Percentiles rank a stretch among this genome's conserved stretches.
Conservation (phyloP, 2,329 filamentous ascomycete genomes). For the Paradendryphiella salina region DNA sequence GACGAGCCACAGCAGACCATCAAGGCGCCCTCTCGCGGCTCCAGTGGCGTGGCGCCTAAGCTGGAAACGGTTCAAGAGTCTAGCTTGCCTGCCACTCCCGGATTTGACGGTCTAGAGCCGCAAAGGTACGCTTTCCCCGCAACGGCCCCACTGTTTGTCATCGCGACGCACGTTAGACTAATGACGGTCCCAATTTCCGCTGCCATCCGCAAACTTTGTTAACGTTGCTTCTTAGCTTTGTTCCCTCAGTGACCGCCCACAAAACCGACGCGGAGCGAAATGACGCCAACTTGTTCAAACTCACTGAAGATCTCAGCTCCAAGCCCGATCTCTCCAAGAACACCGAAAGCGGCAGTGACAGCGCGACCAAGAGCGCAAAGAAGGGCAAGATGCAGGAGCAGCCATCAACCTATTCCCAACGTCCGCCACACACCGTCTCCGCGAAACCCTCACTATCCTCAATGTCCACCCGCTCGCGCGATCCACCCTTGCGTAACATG, state of each 20-base stretch:
- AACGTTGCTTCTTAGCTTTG: conserved; percentile 26
- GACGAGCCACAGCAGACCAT: conserved; percentile 46
- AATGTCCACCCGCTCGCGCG: conserved; percentile 64
- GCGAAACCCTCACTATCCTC: conserved; percentile 70
- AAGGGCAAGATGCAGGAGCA: conserved; percentile 51
- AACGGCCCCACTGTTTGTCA: conserved; percentile 35
- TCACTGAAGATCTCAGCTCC: conserved; percentile 53
- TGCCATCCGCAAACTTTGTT: conserved; percentile 25
- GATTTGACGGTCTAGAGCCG: conserved; percentile 46
- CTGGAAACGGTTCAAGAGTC: conserved; percentile 92
- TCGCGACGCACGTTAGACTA: conserved; percentile 30
- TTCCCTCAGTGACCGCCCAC: conserved; percentile 20
- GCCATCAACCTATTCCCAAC: conserved; percentile 48
- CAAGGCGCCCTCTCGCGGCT: conserved; percentile 56
- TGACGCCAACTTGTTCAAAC: conserved; percentile 51
- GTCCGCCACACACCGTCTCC: conserved; percentile 54
- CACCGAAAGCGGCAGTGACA: conserved; percentile 68
- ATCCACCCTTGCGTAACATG: conserved; percentile 85
- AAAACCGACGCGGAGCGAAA: conserved; percentile 48
- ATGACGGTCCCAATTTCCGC: conserved; percentile 22
- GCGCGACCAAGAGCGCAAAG: conserved; percentile 47
- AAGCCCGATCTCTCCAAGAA: conserved; percentile 46
- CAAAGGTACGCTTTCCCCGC: conserved; percentile 40
- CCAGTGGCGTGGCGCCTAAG: conserved; percentile 61
- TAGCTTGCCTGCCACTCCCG: conserved; percentile 71